Conservation (phyloP, 257 asterid genomes). For the Solanum tacnaense region DNA sequence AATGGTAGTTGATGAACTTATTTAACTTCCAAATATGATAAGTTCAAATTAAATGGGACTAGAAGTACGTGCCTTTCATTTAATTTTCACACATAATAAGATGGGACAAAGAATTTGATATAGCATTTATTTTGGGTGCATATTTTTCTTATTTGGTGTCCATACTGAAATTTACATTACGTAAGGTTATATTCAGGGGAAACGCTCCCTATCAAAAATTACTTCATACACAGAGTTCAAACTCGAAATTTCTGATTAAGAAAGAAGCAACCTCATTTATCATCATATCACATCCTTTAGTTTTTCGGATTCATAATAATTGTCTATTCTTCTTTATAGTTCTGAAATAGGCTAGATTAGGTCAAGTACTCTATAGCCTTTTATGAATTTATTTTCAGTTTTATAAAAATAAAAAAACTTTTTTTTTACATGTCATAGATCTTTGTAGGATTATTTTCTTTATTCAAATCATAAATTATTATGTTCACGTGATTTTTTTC, state of each 20-base stretch:
- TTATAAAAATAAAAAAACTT: neutral
- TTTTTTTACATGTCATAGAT: neutral
- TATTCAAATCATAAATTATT: neutral
- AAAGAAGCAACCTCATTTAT: neutral
- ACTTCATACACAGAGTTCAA: too few relatives aligned
- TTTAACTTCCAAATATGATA: neutral
- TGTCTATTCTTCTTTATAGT: neutral
- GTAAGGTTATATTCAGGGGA: fast-evolving
- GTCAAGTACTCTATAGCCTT: neutral
- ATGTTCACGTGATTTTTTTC: neutral
- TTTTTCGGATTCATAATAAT: neutral
- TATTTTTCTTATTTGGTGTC: too few relatives aligned
- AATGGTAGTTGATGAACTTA: neutral
- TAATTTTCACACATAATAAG: neutral
- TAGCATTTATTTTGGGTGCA: neutral
- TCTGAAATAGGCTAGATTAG: neutral
- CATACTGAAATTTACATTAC: too few relatives aligned
- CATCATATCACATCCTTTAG: too few relatives aligned
- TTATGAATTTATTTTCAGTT: neutral
- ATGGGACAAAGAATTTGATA: neutral
- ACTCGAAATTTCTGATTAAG: fast-evolving
- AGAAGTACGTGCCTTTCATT: neutral
- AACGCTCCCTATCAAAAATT: too few relatives aligned
- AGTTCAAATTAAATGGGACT: neutral
- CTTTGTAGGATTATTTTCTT: neutral